Evolutionary conservation across 257 asterid genomes (phyloP).

Genomic region (Jasminum sambac): DNA sequence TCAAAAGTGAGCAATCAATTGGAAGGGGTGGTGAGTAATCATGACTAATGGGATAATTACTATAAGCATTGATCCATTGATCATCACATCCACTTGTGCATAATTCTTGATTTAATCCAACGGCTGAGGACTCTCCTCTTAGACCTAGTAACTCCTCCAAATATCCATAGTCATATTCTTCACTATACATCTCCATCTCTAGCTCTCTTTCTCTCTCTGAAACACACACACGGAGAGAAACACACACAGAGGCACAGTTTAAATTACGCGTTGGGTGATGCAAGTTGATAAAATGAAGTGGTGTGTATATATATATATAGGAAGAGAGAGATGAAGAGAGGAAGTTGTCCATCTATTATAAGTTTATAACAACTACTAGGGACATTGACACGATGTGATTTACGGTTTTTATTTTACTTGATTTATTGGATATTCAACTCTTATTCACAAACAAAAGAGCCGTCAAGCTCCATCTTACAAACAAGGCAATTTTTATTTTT

Average conservation of each 20-base stretch:
- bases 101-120: conserved; percentile 31
- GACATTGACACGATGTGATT: neutral
- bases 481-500: too few species aligned
- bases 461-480: neutral
- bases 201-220: conserved; percentile 21
- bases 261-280: neutral
- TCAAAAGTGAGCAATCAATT: conserved; percentile 16
- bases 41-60: conserved; percentile 20
- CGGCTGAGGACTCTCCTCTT: conserved; percentile 30
- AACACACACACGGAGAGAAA: conserved; percentile 8
- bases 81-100: conserved; percentile 20
- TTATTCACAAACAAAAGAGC: neutral
- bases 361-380: neutral
- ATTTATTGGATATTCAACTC: neutral
- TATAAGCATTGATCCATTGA: conserved; percentile 11
- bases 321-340: neutral
- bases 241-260: neutral
- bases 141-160: conserved; percentile 51
- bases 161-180: conserved; percentile 28
- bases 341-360: neutral
- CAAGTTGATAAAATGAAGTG: conserved; percentile 26
- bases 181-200: conserved; percentile 49
- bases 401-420: neutral
- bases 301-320: conserved; percentile 23
- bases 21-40: conserved; percentile 30